These are phyloP conservation scores for Acacia pycnantha DNA, from an alignment of 331 rosid species.

Conservation along the genomic window DNA sequence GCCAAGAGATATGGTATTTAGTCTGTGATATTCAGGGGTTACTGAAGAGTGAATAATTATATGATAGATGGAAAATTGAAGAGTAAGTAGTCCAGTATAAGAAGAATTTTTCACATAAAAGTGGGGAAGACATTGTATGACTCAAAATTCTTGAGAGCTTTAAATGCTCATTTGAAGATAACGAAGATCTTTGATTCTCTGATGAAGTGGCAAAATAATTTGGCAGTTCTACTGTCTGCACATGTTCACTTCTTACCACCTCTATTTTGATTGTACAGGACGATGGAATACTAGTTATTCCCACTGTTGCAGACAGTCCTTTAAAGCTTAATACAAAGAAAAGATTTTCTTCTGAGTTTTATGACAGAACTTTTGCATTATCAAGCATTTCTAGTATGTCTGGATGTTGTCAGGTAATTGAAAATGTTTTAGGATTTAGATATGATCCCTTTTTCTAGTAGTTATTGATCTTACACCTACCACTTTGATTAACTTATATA, in stretches of 20 bases:
- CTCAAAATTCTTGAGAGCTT: not conserved
- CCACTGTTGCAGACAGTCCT: constrained; percentile 47
- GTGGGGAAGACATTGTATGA: constrained; percentile 37
- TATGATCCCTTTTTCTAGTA: constrained; percentile 15
- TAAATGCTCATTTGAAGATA: constrained; percentile 3
- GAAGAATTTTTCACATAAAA: not conserved
- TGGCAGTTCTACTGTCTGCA: constrained; percentile 4
- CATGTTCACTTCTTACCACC: constrained; percentile 6
- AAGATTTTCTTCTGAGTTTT: constrained; percentile 39
- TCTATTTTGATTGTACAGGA: constrained; percentile 35
- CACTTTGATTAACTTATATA: not conserved
- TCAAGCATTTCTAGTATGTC: constrained; percentile 52
- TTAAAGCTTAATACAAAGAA: constrained; percentile 40
- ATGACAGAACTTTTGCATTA: constrained; percentile 38
- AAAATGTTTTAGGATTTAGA: constrained; percentile 13
- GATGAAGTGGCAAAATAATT: constrained; percentile 7
- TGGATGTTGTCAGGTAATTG: constrained; percentile 55
- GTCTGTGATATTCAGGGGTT: not conserved
- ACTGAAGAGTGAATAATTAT: not conserved
- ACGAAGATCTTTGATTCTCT: constrained; percentile 9
- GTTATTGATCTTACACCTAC: constrained; percentile 17
- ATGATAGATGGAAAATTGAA: not conserved
- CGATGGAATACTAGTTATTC: constrained; percentile 57
- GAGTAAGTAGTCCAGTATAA: not conserved
- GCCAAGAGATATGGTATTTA: not conserved